Evolutionary conservation across 2,329 filamentous ascomycete species (phyloP).

Genomic region (Shiraia sp.): DNA sequence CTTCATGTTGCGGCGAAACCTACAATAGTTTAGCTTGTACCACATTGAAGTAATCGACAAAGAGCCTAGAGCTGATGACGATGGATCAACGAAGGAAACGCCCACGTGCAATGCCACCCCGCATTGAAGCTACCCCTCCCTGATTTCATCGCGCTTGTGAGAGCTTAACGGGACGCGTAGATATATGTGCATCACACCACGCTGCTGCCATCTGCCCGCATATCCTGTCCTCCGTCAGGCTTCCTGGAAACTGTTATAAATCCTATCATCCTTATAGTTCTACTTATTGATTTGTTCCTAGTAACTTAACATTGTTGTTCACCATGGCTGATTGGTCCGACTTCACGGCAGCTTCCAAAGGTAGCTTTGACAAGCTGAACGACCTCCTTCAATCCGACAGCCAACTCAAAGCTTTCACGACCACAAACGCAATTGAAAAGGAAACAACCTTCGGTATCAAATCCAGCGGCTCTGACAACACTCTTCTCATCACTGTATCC

Average conservation of each 20-base stretch:
- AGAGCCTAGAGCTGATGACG: constrained; percentile 10
- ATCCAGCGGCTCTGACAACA: constrained; percentile 37
- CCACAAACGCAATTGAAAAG: constrained; percentile 39
- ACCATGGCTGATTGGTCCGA: constrained; percentile 41
- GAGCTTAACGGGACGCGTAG: constrained; percentile 7
- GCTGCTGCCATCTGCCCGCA: constrained; percentile 1
- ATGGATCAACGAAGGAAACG: constrained; percentile 14
- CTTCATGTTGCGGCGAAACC: constrained; percentile 2
- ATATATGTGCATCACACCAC: constrained; percentile 11
- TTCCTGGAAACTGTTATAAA: background rate
- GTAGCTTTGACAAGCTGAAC: constrained; percentile 35
- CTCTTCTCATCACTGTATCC: constrained; percentile 37
- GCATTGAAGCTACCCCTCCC: constrained; percentile 32
- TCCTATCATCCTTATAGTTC: background rate
- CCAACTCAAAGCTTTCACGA: constrained; percentile 43
- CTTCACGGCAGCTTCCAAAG: constrained; percentile 36
- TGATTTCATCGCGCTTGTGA: constrained; percentile 24
- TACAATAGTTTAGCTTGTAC: constrained; percentile 9
- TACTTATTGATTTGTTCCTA: background rate
- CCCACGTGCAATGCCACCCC: constrained; percentile 34
- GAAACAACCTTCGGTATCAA: constrained; percentile 42
- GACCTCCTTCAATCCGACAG: constrained; percentile 38
- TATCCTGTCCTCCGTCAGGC: background rate
- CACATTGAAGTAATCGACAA: constrained; percentile 6
- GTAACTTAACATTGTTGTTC: background rate